phyloP scores from a whole-genome alignment of 257 asterid species.

The Galeopsis tetrahit region DNA sequence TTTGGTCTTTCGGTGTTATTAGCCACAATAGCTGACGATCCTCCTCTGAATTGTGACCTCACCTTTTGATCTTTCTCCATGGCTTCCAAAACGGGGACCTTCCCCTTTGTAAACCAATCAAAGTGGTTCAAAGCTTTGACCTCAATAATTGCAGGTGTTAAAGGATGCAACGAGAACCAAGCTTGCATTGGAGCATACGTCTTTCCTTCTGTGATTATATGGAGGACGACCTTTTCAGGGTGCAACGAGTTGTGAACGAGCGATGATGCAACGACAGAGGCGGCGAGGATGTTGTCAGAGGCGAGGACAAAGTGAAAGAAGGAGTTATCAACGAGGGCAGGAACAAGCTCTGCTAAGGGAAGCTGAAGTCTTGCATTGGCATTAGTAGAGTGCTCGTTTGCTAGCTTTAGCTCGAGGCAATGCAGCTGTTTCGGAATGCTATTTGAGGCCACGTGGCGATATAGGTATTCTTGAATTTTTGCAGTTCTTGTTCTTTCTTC shows the following conservation, averaged over 20 bases:
- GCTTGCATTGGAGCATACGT: conserved; percentile 96
- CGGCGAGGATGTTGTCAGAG: conserved; percentile 90
- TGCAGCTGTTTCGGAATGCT: conserved; percentile 96
- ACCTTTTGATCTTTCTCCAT: conserved; percentile 95
- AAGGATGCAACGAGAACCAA: conserved; percentile 88
- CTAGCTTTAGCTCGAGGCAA: conserved; percentile 81
- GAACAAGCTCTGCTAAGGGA: conserved; percentile 84
- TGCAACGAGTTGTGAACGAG: conserved; percentile 70
- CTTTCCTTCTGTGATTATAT: conserved; percentile 79
- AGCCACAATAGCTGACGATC: conserved; percentile 88
- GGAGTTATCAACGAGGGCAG: conserved; percentile 83
- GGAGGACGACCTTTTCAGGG: conserved; percentile 77
- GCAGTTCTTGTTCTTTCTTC: conserved; percentile 92
- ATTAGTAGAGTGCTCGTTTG: conserved; percentile 84
- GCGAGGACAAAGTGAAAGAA: conserved; percentile 87
- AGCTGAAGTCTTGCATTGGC: conserved; percentile 93
- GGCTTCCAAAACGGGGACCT: conserved; percentile 91
- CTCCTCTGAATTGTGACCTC: conserved; percentile 83
- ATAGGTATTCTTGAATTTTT: conserved; percentile 90
- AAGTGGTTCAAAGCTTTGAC: conserved; percentile 92
- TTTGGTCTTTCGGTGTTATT: conserved; percentile 78
- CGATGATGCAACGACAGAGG: conserved; percentile 92
- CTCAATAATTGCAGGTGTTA: conserved; percentile 78
- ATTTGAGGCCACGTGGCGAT: conserved; percentile 98
- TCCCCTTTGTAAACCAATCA: conserved; percentile 94